These are phyloP conservation scores for Hypoxylon sp. DNA, from an alignment of 2,329 filamentous ascomycete genomes.

Conservation along the genomic window DNA sequence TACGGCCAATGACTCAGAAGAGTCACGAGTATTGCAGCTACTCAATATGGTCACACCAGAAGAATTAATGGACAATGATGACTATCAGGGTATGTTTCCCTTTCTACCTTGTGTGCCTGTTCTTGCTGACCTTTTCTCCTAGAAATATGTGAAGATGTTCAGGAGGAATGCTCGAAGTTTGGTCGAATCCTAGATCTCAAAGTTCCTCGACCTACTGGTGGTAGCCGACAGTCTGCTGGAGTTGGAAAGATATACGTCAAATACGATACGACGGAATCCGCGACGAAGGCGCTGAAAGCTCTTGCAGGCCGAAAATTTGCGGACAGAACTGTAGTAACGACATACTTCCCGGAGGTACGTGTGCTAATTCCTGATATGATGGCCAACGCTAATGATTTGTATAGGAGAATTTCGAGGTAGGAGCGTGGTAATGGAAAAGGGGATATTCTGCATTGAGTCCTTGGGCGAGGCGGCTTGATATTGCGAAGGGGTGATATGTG, in stretches of 20 bases:
- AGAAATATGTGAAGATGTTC: slow-evolving; percentile 98
- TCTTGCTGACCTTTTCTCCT: slow-evolving; percentile 56
- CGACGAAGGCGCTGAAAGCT: slow-evolving; percentile 88
- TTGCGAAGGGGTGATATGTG: slow-evolving; percentile 16
- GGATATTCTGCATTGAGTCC: slow-evolving; percentile 12
- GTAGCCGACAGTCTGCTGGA: slow-evolving; percentile 85
- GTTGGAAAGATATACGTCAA: slow-evolving; percentile 99
- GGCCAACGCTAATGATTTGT: slow-evolving; percentile 53
- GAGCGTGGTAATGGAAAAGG: slow-evolving; percentile 77
- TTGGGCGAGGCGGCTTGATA: slow-evolving; percentile 28
- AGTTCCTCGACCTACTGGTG: slow-evolving; percentile 88
- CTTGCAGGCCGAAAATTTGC: slow-evolving; percentile 96
- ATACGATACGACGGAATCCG: slow-evolving; percentile 82
- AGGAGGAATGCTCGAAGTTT: slow-evolving; percentile 93
- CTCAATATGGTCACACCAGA: slow-evolving; percentile 99
- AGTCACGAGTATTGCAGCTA: slow-evolving; percentile 87
- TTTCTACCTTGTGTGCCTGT: slow-evolving; percentile 22
- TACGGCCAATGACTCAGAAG: slow-evolving; percentile 82
- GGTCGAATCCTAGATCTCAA: slow-evolving; percentile 90
- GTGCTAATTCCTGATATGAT: slow-evolving; percentile 5
- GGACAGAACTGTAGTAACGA: slow-evolving; percentile 94
- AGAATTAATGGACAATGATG: slow-evolving; percentile 92
- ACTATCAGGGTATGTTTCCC: slow-evolving; percentile 84
- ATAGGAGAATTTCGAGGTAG: slow-evolving; percentile 94
- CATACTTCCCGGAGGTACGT: slow-evolving; percentile 92